These are phyloP conservation scores for Cladobotryum mycophilum DNA, from an alignment of 2,329 filamentous ascomycete genomes.

Conservation along the genomic window DNA sequence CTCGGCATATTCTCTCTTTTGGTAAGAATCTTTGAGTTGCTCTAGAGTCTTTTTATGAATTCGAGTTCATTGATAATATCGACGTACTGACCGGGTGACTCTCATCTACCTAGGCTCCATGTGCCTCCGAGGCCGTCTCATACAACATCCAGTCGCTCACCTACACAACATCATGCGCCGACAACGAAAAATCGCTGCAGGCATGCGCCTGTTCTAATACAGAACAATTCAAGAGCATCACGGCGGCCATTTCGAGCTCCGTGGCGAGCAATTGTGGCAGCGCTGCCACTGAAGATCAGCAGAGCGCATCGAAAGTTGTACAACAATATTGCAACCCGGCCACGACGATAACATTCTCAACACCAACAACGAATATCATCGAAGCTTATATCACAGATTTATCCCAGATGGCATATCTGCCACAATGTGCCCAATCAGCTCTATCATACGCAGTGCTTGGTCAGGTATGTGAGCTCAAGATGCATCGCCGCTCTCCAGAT, in stretches of 20 bases:
- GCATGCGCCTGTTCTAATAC: constrained; percentile 48
- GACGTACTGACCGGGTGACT: constrained; percentile 14
- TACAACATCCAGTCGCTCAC: constrained; percentile 40
- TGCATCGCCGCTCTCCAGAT: background rate
- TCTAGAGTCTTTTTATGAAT: too few species aligned
- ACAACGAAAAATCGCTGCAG: constrained; percentile 39
- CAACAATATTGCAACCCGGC: constrained; percentile 44
- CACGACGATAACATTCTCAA: constrained; percentile 31
- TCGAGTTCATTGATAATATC: background rate
- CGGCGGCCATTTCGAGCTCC: constrained; percentile 31
- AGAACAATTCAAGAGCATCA: constrained; percentile 33
- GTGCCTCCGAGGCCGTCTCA: constrained; percentile 40
- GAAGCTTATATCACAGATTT: constrained; percentile 46
- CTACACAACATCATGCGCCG: constrained; percentile 31
- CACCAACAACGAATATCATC: constrained; percentile 36
- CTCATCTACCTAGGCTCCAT: constrained; percentile 38
- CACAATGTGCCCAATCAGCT: constrained; percentile 30
- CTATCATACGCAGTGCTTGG: constrained; percentile 26
- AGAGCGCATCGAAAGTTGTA: constrained; percentile 41
- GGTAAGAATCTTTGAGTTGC: constrained; percentile 20
- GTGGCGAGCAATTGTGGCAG: constrained; percentile 39
- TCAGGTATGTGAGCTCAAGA: constrained; percentile 15
- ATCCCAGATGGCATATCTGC: constrained; percentile 32
- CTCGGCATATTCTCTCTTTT: constrained; percentile 36
- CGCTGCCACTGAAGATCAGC: constrained; percentile 41